A percentile compares a stretch with the other conserved stretches of the same genome.
Evolutionary conservation across 805 yeast genomes (phyloP).

Genomic region (Dipodascopsis uninucleata): DNA sequence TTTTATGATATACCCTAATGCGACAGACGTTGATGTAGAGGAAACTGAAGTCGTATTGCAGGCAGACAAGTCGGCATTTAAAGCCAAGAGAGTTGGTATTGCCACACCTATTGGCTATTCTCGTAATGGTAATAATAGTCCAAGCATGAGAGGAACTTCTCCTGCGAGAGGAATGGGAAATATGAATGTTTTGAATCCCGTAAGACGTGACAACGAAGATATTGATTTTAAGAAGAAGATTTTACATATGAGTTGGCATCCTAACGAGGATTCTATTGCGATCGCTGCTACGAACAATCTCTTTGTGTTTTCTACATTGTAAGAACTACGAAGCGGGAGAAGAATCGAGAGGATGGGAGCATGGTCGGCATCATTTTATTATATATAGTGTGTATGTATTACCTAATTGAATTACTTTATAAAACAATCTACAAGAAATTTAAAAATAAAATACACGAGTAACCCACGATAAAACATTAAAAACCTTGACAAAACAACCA

Average conservation of each 20-base stretch:
- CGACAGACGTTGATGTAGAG: constrained; percentile 35
- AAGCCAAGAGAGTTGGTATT: constrained; percentile 61
- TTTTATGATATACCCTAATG: constrained; percentile 91
- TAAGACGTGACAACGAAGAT: constrained; percentile 62
- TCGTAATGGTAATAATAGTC: constrained; percentile 36
- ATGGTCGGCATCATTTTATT: too few species aligned
- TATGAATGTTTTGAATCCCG: constrained; percentile 42
- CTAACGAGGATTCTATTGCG: constrained; percentile 92
- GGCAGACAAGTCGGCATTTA: constrained; percentile 97
- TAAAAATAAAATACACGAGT: too few species aligned
- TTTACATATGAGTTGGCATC: constrained; percentile 97
- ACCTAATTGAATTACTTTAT: too few species aligned
- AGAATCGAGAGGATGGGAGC: too few species aligned
- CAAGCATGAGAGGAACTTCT: constrained; percentile 22
- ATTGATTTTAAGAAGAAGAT: constrained; percentile 94
- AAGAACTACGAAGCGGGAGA: too few species aligned
- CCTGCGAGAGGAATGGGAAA: constrained; percentile 28
- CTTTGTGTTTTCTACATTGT: constrained; percentile 40
- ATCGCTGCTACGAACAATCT: constrained; percentile 94
- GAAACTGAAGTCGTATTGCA: constrained; percentile 75
- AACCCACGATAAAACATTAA: too few species aligned
- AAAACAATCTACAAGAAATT: too few species aligned
- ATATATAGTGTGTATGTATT: too few species aligned
- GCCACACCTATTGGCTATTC: constrained; percentile 38
- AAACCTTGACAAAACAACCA: too few species aligned